Base-by-base conservation (phyloP, 2,329 filamentous ascomycete genomes). In the Parastagonospora nodorum region DNA sequence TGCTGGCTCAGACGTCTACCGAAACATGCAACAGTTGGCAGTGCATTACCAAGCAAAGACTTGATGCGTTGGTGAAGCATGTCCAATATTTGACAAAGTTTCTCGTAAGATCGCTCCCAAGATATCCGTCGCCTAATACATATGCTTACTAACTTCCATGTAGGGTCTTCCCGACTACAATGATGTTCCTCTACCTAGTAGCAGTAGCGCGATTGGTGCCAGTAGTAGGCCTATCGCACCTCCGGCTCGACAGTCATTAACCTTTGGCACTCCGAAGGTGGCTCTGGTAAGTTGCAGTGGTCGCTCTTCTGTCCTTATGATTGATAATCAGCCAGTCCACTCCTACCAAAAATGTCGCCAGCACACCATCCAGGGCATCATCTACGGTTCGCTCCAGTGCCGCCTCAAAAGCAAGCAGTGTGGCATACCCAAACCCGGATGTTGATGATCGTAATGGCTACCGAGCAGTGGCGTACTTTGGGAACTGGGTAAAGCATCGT, bases 391-490 rank as follows among this genome's bases (percentile, higher is more conserved):
- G 14, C n/a, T 4, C 38, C 29, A 19, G 3, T 6, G 27, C 38
- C 2, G 4, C 8, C 8, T 33, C 41, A 2, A 14, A 8, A 19
- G 2, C 14, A 28, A 35, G 16, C 9, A 15, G 30, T 5, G 30
- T 16, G 4, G 12, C 41, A 4, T 27, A 27, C 15, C 37, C 48
- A 8, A 14, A 33, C 1, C 36, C 50, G 5, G 32, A 48, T 16
- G 38, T 50, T 12, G 30, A 32, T 31, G 15, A n/a, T 11, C 57
- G 32, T 4, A 28, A 51, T 16, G 61, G 57, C 15, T 64, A 61
- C 35, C 51, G 52, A 24, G 44, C 53, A 15, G 36, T 92, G 16
- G 87, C 84, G 31, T 91, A 90, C 75, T 91, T 84, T 65, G 85
- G 88, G 53, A 89, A 90, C 74, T 90, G 87, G 83, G 71, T 73